Percentiles rank a stretch among this genome's conserved stretches.
Conservation (phyloP, 805 yeast genomes). For the Brettanomyces bruxellensis region DNA sequence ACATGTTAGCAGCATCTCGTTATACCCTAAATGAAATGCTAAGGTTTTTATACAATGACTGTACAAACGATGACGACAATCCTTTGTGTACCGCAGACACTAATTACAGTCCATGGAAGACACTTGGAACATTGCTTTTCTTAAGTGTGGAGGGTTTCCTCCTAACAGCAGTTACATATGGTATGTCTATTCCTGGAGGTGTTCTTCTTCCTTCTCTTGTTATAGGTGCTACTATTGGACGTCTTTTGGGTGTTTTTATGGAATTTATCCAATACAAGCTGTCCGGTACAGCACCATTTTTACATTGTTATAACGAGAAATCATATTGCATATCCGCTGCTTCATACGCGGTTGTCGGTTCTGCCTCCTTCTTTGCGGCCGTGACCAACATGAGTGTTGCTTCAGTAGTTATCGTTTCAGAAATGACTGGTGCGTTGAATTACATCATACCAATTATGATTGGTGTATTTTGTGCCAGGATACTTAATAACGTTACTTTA, state of each 20-base stretch:
- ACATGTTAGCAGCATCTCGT: constrained; percentile 29
- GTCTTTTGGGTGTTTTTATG: constrained; percentile 45
- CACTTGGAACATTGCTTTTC: constrained; percentile 23
- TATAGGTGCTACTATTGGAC: constrained; percentile 52
- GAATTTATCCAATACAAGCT: constrained; percentile 35
- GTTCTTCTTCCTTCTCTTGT: constrained; percentile 54
- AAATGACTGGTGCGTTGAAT: constrained; percentile 76
- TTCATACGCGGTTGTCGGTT: constrained; percentile 82
- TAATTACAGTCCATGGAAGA: constrained; percentile 24
- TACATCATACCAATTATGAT: constrained; percentile 82
- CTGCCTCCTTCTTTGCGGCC: constrained; percentile 76
- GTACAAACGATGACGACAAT: constrained; percentile 24
- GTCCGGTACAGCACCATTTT: constrained; percentile 28
- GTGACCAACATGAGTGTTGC: constrained; percentile 73
- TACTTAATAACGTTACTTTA: constrained; percentile 56
- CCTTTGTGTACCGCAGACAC: constrained; percentile 17
- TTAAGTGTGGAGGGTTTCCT: constrained; percentile 44
- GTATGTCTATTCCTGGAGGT: constrained; percentile 63
- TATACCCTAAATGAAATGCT: constrained; percentile 48
- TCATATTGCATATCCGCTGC: constrained; percentile 67
- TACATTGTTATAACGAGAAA: constrained; percentile 31
- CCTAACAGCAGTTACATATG: constrained; percentile 61
- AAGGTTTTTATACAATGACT: constrained; percentile 61
- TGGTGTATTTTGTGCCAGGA: constrained; percentile 67
- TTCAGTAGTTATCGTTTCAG: constrained; percentile 73